These are phyloP conservation scores for Climacium dendroides DNA, from an alignment of 225 moss, liverwort and hornwort species.

Conservation along the genomic window DNA sequence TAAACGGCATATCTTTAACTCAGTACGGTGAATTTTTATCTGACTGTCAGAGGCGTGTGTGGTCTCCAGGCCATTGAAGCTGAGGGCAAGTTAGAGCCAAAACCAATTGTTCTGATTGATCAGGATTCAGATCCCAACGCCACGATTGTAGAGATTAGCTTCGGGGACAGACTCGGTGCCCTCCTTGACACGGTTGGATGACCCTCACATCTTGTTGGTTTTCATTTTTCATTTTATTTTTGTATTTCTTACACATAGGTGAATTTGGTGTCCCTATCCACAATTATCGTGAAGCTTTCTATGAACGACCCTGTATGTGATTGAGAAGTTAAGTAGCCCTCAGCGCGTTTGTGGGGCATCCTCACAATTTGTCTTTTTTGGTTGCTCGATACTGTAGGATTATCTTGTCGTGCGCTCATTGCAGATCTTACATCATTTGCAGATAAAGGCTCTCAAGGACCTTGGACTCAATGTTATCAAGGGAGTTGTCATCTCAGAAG, in stretches of 20 bases:
- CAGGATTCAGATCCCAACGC: slow-evolving; percentile 61
- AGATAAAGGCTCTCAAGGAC: slow-evolving; percentile 72
- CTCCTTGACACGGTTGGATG: slow-evolving; percentile 63
- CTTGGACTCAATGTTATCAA: slow-evolving; percentile 64
- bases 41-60: not conserved
- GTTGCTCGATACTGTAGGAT: not conserved
- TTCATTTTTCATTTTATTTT: not conserved
- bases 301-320: not conserved
- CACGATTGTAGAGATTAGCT: slow-evolving; percentile 75
- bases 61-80: slow-evolving; percentile 1
- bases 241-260: not conserved
- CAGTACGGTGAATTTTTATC: not conserved
- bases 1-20: not conserved
- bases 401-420: not conserved
- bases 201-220: not conserved
- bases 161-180: slow-evolving; percentile 78
- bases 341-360: no score
- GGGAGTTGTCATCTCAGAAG: slow-evolving; percentile 53
- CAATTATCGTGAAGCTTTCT: not conserved
- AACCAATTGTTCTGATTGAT: slow-evolving; percentile 70
- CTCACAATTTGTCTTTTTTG: not conserved
- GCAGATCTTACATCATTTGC: not conserved
- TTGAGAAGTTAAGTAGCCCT: not conserved
- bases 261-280: not conserved
- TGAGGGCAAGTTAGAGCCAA: slow-evolving; percentile 14